Evolutionary conservation across 306 rosid genomes (phyloP).

Genomic region (Crotalaria pallida): DNA sequence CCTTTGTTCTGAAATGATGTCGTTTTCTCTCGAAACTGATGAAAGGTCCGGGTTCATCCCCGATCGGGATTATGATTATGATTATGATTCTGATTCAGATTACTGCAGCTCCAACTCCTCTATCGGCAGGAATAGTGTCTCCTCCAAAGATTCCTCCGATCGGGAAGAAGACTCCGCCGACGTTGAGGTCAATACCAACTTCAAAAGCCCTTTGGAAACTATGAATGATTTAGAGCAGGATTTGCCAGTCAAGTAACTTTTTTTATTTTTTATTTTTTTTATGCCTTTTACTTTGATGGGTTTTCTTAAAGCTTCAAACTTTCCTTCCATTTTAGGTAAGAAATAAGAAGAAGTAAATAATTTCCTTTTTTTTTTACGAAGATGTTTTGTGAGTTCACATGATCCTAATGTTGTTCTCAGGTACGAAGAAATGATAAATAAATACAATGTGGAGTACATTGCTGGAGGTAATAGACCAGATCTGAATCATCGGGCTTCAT

Average conservation of each 20-base stretch:
- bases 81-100: conserved; percentile 50
- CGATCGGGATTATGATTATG: conserved; percentile 44
- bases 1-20: conserved; percentile 31
- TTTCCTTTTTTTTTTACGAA: neutral
- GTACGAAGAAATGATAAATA: conserved; percentile 67
- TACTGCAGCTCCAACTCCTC: conserved; percentile 59
- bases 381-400: too few relatives aligned
- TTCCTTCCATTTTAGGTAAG: neutral
- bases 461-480: too few relatives aligned
- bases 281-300: neutral
- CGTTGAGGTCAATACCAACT: conserved; percentile 48
- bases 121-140: conserved; percentile 52
- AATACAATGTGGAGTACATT: conserved; percentile 68
- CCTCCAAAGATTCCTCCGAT: conserved; percentile 48
- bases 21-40: conserved; percentile 36
- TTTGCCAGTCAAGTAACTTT: conserved; percentile 63
- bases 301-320: neutral
- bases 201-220: conserved; percentile 59
- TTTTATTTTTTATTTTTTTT: neutral
- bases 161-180: conserved; percentile 56
- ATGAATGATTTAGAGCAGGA: conserved; percentile 54
- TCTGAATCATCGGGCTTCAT: too few relatives aligned
- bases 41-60: conserved; percentile 37
- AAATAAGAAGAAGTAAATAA: neutral
- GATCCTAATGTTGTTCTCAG: conserved; percentile 30